phyloP scores from a whole-genome alignment of 1,284 basidiomycete species.

The Moesziomyces sp. region DNA sequence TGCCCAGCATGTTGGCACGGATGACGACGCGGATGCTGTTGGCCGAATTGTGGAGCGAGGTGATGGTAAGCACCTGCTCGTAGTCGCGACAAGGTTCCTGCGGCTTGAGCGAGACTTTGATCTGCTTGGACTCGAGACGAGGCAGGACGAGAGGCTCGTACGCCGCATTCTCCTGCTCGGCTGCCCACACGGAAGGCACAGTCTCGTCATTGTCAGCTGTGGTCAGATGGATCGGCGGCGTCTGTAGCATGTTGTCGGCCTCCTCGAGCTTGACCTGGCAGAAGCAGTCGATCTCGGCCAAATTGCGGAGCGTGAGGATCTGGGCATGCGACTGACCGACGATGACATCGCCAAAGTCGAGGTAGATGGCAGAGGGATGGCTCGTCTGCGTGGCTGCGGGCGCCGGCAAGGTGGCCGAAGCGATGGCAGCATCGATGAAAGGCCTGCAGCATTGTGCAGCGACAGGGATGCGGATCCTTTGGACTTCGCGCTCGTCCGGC shows the following conservation, averaged over 20 bases:
- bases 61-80: constrained; percentile 63
- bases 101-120: constrained; percentile 47
- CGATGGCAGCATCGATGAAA: constrained; percentile 37
- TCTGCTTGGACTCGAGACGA: constrained; percentile 32
- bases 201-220: constrained; percentile 26
- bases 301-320: constrained; percentile 51
- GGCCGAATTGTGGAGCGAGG: constrained; percentile 57
- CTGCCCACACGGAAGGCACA: constrained; percentile 44
- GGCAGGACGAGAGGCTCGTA: constrained; percentile 33
- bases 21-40: constrained; percentile 60
- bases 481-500: constrained; percentile 40
- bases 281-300: constrained; percentile 62
- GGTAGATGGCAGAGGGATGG: constrained; percentile 38
- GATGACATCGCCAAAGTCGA: constrained; percentile 65
- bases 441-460: constrained; percentile 50
- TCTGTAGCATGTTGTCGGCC: constrained; percentile 57
- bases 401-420: constrained; percentile 3
- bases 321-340: constrained; percentile 56
- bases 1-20: constrained; percentile 64
- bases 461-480: constrained; percentile 48
- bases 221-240: constrained; percentile 46
- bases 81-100: constrained; percentile 59
- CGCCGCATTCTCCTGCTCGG: constrained; percentile 33
- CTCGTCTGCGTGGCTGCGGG: constrained; percentile 22
- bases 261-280: constrained; percentile 61